Conservation (phyloP, 768 basidiomycete species). For the Clitopilus hobsonii region DNA sequence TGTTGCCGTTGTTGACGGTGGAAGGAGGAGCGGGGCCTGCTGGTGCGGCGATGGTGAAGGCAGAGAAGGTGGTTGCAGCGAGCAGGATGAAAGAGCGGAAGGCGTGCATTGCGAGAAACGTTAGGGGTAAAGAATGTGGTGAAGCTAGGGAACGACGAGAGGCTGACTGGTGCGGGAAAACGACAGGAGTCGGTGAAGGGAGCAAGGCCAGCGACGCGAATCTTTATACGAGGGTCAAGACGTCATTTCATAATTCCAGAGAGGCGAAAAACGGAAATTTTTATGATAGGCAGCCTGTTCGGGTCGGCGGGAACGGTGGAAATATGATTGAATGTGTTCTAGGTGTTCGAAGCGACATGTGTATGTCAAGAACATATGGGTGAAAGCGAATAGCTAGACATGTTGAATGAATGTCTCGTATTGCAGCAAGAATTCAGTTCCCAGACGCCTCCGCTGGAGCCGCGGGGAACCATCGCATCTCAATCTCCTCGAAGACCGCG, state of each 20-base stretch:
- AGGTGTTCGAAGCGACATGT: too few species aligned
- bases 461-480: conserved; percentile 52
- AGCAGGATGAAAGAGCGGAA: background rate
- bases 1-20: background rate
- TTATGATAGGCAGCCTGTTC: background rate
- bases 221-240: too few species aligned
- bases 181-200: background rate
- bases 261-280: background rate
- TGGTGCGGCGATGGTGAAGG: background rate
- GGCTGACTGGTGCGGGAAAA: background rate
- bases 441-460: background rate
- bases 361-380: too few species aligned
- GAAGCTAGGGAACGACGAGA: background rate
- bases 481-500: conserved; percentile 78
- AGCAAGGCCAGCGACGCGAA: background rate
- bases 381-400: too few species aligned
- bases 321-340: too few species aligned
- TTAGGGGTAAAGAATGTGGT: background rate
- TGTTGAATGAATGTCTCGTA: background rate
- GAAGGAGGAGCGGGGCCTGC: background rate
- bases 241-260: background rate
- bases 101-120: background rate
- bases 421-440: background rate
- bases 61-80: background rate
- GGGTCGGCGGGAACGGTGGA: too few species aligned